These are phyloP conservation scores for Chlamydomonas eustigma DNA, from an alignment of 139 green algal species.

Conservation along the genomic window DNA sequence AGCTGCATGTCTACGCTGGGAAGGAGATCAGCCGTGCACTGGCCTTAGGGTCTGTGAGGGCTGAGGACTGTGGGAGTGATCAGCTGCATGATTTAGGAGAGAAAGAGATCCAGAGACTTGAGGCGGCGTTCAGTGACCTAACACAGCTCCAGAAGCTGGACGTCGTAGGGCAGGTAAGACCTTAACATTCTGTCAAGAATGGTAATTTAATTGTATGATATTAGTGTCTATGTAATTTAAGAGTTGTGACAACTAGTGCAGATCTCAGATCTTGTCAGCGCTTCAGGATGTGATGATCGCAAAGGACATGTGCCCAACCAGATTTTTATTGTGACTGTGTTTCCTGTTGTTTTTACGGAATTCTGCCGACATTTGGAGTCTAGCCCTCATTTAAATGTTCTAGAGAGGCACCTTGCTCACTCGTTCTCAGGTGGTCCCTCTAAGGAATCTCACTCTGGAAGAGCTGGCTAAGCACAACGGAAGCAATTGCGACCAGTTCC, in stretches of 20 bases:
- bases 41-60: conserved; percentile 42
- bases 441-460: conserved; percentile 46
- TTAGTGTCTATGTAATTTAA: too few relatives aligned
- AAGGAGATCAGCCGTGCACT: conserved; percentile 59
- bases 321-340: too few relatives aligned
- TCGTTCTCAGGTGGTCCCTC: conserved; percentile 55
- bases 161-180: conserved; percentile 50
- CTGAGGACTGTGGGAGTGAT: conserved; percentile 18
- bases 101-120: conserved; percentile 42
- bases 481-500: conserved; percentile 38
- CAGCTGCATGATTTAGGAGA: conserved; percentile 27
- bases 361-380: too few relatives aligned
- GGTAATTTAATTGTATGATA: too few relatives aligned
- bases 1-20: conserved; percentile 51
- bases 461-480: conserved; percentile 67
- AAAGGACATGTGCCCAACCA: too few relatives aligned
- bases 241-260: too few relatives aligned
- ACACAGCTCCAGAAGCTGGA: conserved; percentile 33
- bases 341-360: too few relatives aligned
- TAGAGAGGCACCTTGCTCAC: too few relatives aligned
- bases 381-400: too few relatives aligned
- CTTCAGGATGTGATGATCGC: too few relatives aligned
- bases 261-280: too few relatives aligned
- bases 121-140: conserved; percentile 50
- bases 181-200: too few relatives aligned